These are phyloP conservation scores for Vigna angularis DNA, from an alignment of 306 rosid genomes.

Conservation along the genomic window DNA sequence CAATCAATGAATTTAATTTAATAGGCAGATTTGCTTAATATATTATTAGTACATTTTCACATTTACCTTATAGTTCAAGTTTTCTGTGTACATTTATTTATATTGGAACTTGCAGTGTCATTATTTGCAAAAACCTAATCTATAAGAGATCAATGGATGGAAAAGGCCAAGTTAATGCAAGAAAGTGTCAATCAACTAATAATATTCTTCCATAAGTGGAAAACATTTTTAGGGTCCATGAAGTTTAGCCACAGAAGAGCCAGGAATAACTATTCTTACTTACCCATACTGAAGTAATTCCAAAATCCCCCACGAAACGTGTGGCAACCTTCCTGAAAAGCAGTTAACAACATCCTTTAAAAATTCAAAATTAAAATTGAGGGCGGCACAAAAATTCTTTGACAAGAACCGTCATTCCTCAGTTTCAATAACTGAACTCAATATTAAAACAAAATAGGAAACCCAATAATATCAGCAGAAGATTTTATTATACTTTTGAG, in stretches of 20 bases:
- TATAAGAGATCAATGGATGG: constrained; percentile 23
- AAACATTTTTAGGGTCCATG: constrained; percentile 29
- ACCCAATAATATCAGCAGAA: constrained; percentile 17
- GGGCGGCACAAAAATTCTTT: neutral
- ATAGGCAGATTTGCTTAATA: constrained; percentile 4
- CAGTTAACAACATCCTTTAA: constrained; percentile 36
- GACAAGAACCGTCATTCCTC: constrained; percentile 4
- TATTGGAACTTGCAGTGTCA: constrained; percentile 9
- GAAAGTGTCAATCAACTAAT: constrained; percentile 15
- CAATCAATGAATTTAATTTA: constrained; percentile 17
- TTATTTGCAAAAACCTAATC: constrained; percentile 10
- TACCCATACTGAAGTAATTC: constrained; percentile 99
- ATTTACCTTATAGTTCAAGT: neutral
- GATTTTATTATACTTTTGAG: constrained; percentile 27
- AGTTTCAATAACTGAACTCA: constrained; percentile 16
- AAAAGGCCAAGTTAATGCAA: constrained; percentile 8
- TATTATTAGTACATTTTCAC: constrained; percentile 1
- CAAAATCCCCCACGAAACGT: constrained; percentile 98
- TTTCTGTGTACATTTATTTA: constrained; percentile 16
- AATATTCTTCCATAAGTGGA: neutral
- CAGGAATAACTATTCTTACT: constrained; percentile 56
- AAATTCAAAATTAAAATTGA: constrained; percentile 22
- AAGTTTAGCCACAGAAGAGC: constrained; percentile 40
- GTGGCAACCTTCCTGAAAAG: constrained; percentile 82
- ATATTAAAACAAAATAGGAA: constrained; percentile 24